phyloP scores from a whole-genome alignment of 192 early-diverging fungal genomes.

The Backusella sp. region DNA sequence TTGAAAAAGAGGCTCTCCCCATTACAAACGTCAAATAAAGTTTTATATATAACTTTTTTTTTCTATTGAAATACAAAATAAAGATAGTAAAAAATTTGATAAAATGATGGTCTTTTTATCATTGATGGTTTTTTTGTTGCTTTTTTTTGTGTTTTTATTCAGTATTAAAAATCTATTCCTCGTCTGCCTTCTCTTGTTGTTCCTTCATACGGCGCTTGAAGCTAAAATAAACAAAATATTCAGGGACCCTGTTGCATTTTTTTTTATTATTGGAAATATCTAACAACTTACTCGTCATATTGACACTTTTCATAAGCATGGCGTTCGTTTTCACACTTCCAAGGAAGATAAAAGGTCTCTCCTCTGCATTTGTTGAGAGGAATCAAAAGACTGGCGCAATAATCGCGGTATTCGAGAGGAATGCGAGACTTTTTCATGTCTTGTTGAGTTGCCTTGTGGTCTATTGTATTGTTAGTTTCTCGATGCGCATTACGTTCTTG shows the following conservation, averaged over 20 bases:
- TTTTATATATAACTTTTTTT: neutral
- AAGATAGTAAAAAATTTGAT: neutral
- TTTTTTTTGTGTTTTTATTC: neutral
- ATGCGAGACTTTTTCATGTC: conserved; percentile 83
- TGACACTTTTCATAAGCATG: conserved; percentile 93
- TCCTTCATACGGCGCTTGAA: conserved; percentile 38
- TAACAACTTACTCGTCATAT: conserved; percentile 90
- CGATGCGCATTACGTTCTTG: neutral
- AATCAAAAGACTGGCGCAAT: conserved; percentile 89
- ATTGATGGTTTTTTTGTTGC: conserved; percentile 1
- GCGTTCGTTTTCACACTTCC: conserved; percentile 90
- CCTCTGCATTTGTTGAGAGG: conserved; percentile 90
- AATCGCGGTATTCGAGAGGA: conserved; percentile 89
- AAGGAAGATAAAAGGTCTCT: conserved; percentile 84
- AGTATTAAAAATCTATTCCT: conserved; percentile 18
- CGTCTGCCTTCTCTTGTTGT: conserved; percentile 32
- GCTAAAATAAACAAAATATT: conserved; percentile 18
- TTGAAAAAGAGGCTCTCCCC: neutral
- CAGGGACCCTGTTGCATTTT: neutral
- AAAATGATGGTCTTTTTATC: neutral
- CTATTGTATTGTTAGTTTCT: neutral
- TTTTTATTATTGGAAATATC: too few species aligned
- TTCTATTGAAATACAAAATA: neutral
- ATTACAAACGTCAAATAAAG: neutral
- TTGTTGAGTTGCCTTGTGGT: conserved; percentile 69